Percentiles rank a stretch among this genome's conserved stretches.
These are phyloP conservation scores for Polyplosphaeria fusca DNA, from an alignment of 495 filamentous ascomycete species.

Conservation along the genomic window DNA sequence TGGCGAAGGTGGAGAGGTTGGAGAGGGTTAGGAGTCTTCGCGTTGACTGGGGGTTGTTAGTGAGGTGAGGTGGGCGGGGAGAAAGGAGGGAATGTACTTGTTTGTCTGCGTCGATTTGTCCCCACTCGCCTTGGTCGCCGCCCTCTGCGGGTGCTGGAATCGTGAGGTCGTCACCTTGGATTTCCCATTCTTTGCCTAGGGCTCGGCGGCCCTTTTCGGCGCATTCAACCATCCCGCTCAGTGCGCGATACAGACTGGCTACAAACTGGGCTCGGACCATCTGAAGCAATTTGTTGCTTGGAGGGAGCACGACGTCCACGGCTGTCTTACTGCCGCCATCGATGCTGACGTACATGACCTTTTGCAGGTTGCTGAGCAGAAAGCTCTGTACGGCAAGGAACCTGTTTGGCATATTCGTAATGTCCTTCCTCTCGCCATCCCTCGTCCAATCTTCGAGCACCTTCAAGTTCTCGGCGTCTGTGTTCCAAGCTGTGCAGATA, in stretches of 20 bases:
- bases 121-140: slow-evolving; percentile 20
- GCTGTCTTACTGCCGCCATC: slow-evolving; percentile 70
- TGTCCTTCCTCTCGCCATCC: slow-evolving; percentile 67
- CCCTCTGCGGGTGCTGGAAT: slow-evolving; percentile 11
- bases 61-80: not conserved
- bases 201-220: slow-evolving; percentile 68
- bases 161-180: slow-evolving; percentile 40
- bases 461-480: slow-evolving; percentile 84
- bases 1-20: slow-evolving; percentile 76
- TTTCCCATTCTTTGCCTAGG: slow-evolving; percentile 56
- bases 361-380: slow-evolving; percentile 80
- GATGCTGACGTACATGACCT: slow-evolving; percentile 75
- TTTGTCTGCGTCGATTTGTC: slow-evolving; percentile 59
- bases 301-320: slow-evolving; percentile 73
- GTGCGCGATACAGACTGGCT: slow-evolving; percentile 81
- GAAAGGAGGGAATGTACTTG: slow-evolving; percentile 56
- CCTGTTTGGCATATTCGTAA: slow-evolving; percentile 83
- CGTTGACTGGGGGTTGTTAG: slow-evolving; percentile 20
- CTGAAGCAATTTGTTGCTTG: slow-evolving; percentile 76
- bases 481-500: slow-evolving; percentile 79
- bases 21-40: slow-evolving; percentile 79
- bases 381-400: slow-evolving; percentile 77
- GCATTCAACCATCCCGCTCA: slow-evolving; percentile 94
- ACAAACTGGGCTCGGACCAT: slow-evolving; percentile 86
- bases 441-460: slow-evolving; percentile 89